Conservation (phyloP, 352 stramenopile genomes). For the Phytophthora citricola region DNA sequence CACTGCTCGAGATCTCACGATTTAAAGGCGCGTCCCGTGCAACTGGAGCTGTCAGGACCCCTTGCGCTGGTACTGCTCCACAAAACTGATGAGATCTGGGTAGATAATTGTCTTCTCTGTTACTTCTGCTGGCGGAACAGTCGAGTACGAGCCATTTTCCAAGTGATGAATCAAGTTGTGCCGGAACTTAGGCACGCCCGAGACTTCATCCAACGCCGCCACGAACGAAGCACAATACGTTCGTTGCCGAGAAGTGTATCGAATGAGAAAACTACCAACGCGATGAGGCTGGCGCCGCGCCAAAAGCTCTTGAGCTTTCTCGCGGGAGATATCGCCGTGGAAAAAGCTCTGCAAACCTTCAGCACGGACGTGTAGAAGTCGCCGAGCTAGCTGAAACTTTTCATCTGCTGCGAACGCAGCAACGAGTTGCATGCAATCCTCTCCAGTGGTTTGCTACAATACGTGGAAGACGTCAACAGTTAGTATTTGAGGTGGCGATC, state of each 20-base stretch:
- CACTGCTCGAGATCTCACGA: constrained; percentile 56
- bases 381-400: constrained; percentile 70
- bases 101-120: constrained; percentile 59
- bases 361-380: constrained; percentile 57
- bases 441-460: constrained; percentile 58
- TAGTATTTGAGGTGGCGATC: not conserved
- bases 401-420: constrained; percentile 64
- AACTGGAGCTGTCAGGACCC: constrained; percentile 59
- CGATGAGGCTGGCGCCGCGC: constrained; percentile 32
- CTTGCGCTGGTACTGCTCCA: constrained; percentile 78
- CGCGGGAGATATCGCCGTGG: constrained; percentile 74
- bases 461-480: not conserved
- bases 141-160: constrained; percentile 66
- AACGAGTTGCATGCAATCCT: constrained; percentile 63
- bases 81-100: constrained; percentile 78
- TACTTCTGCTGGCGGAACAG: constrained; percentile 58
- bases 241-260: constrained; percentile 68
- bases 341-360: constrained; percentile 81
- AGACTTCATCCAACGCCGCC: constrained; percentile 44
- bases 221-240: constrained; percentile 83
- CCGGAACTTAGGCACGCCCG: constrained; percentile 47
- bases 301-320: constrained; percentile 57
- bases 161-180: constrained; percentile 83
- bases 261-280: constrained; percentile 71
- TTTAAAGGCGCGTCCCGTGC: constrained; percentile 57